A percentile compares a stretch with the other conserved stretches of the same genome.
phyloP scores from a whole-genome alignment of 345 rosid genomes.

The Arabis hirsuta region DNA sequence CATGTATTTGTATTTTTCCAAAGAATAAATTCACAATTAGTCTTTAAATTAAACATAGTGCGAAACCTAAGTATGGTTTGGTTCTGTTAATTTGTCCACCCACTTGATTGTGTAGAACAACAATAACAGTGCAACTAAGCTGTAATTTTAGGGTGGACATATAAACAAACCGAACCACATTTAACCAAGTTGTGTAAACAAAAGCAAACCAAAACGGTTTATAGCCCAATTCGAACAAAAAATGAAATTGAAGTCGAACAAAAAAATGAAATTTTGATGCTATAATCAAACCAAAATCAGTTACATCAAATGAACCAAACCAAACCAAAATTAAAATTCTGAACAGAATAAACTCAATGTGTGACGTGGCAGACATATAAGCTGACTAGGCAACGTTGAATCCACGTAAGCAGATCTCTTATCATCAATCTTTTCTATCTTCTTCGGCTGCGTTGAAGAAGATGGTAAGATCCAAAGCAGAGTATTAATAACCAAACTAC shows the following conservation, averaged over 20 bases:
- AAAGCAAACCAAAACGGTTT: not conserved
- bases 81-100: too few species aligned
- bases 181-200: not conserved
- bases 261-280: too few species aligned
- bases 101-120: too few species aligned
- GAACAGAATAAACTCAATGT: not conserved
- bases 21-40: constrained; percentile 12
- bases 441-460: constrained; percentile 34
- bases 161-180: too few species aligned
- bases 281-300: not conserved
- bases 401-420: constrained; percentile 46
- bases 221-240: too few species aligned
- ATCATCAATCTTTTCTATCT: constrained; percentile 38
- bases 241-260: too few species aligned
- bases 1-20: not conserved
- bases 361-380: constrained; percentile 23
- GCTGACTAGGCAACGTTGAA: constrained; percentile 32
- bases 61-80: too few species aligned
- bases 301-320: not conserved
- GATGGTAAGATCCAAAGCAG: constrained; percentile 38
- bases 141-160: too few species aligned
- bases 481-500: constrained; percentile 8
- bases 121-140: too few species aligned
- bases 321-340: not conserved
- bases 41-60: constrained; percentile 9